phyloP scores from a whole-genome alignment of 225 moss, liverwort and hornwort species.

The Pleurozium schreberi region DNA sequence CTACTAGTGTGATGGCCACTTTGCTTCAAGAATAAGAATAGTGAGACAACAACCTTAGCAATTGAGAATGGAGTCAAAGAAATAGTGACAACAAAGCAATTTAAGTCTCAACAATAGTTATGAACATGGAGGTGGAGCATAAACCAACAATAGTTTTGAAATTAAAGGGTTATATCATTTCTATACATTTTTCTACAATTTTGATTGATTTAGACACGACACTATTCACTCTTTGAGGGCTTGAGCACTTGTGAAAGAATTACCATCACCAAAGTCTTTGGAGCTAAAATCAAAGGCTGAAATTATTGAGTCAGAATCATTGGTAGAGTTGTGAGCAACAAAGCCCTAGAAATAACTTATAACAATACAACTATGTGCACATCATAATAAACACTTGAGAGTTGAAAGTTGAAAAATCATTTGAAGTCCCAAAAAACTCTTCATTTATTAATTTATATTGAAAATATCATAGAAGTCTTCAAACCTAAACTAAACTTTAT shows the following conservation, averaged over 20 bases:
- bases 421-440: not conserved
- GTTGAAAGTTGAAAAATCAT: not conserved
- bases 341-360: not conserved
- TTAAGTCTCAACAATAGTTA: not conserved
- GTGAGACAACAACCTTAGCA: not conserved
- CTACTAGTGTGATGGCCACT: not conserved
- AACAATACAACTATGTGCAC: not conserved
- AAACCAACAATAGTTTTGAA: not conserved
- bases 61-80: not conserved
- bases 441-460: no score
- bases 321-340: fast-evolving
- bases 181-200: not conserved
- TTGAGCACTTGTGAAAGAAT: not conserved
- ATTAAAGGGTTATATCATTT: not conserved
- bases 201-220: not conserved
- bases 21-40: not conserved
- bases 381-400: not conserved
- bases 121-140: not conserved
- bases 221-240: no score
- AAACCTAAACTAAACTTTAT: not conserved
- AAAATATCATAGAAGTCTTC: not conserved
- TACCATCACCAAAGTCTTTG: not conserved
- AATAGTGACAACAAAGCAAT: not conserved
- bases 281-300: fast-evolving
- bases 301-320: not conserved